Evolutionary conservation across 495 filamentous ascomycete genomes (phyloP).

Genomic region (Podospora pseudoanserina): DNA sequence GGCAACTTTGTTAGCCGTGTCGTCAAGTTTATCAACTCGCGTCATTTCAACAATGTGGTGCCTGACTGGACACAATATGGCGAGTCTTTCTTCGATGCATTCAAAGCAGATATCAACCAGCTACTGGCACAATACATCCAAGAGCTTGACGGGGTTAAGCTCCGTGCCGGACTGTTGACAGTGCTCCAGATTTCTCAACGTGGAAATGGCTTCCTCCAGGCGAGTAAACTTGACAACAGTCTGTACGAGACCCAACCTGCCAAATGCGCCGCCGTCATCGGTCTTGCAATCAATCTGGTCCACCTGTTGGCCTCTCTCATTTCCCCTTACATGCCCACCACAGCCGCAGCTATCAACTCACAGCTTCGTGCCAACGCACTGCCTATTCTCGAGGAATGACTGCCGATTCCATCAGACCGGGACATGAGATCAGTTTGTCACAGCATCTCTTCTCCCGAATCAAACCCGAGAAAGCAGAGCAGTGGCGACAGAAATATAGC

Average conservation of each 20-base stretch:
- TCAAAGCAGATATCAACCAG: background rate
- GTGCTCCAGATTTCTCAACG: slow-evolving; percentile 65
- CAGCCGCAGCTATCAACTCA: slow-evolving; percentile 61
- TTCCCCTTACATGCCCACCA: slow-evolving; percentile 77
- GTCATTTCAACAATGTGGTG: slow-evolving; percentile 56
- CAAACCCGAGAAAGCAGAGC: slow-evolving; percentile 69
- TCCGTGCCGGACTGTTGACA: slow-evolving; percentile 65
- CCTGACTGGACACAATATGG: slow-evolving; percentile 54
- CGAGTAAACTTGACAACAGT: slow-evolving; percentile 70
- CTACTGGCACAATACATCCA: slow-evolving; percentile 62
- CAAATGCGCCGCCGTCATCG: slow-evolving; percentile 62
- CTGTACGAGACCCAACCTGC: slow-evolving; percentile 41
- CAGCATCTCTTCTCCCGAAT: slow-evolving; percentile 75
- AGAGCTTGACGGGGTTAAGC: slow-evolving; percentile 66
- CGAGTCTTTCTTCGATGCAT: slow-evolving; percentile 24
- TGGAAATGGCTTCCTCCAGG: slow-evolving; percentile 79
- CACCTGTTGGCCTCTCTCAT: slow-evolving; percentile 70
- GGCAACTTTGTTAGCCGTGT: slow-evolving; percentile 90
- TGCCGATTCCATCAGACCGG: slow-evolving; percentile 53
- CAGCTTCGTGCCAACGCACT: slow-evolving; percentile 64
- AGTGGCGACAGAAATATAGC: slow-evolving; percentile 75
- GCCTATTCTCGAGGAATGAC: slow-evolving; percentile 58
- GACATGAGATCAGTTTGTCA: slow-evolving; percentile 76
- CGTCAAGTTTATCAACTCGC: slow-evolving; percentile 77
- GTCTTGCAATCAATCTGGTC: slow-evolving; percentile 71